phyloP scores from a whole-genome alignment of 345 rosid species.

The Atalantia buxifolia region DNA sequence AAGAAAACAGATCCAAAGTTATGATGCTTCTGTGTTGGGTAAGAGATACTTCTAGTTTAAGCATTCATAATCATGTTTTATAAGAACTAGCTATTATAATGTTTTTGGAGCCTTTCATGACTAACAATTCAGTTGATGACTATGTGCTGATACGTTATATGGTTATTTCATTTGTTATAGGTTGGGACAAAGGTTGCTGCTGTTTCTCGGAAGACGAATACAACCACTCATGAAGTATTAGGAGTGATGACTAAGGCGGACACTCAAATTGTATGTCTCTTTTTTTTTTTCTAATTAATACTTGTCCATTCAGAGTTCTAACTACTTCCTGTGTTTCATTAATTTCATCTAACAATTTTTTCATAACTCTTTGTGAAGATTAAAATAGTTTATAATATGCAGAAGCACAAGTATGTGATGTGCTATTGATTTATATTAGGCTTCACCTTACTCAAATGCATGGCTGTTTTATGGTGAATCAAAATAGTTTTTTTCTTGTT shows the following conservation, averaged over 20 bases:
- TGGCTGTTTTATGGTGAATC: background rate
- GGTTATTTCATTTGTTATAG: slow-evolving; percentile 28
- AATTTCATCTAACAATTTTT: background rate
- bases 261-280: slow-evolving; percentile 70
- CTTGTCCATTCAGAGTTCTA: background rate
- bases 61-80: background rate
- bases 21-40: background rate
- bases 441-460: background rate
- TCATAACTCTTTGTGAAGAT: background rate
- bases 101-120: background rate
- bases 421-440: background rate
- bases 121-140: background rate
- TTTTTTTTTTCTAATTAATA: background rate
- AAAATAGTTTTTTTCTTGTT: background rate
- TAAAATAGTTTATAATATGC: background rate
- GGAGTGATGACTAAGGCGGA: slow-evolving; percentile 83
- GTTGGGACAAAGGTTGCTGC: slow-evolving; percentile 95
- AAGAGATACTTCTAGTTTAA: background rate
- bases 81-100: background rate
- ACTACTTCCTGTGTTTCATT: background rate
- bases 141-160: background rate
- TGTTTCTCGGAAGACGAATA: slow-evolving; percentile 92
- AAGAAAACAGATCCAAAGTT: background rate
- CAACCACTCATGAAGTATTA: slow-evolving; percentile 89
- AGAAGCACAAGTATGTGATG: background rate